Conservation (phyloP, 1,284 basidiomycete genomes). For the Porogramme epimiltina region DNA sequence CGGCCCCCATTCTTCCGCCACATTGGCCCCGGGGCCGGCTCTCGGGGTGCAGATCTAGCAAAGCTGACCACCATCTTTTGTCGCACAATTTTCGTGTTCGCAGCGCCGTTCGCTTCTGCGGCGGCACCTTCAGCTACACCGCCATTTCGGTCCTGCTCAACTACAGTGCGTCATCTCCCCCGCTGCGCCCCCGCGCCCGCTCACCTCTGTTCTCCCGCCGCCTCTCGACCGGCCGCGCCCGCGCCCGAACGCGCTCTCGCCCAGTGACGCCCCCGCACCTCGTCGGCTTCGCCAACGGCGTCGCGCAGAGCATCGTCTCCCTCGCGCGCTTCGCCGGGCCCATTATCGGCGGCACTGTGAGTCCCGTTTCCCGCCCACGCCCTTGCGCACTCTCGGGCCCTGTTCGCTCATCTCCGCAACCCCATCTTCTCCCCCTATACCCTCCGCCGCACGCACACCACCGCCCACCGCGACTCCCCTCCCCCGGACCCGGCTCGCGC, state of each 20-base stretch:
- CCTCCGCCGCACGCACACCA: background rate
- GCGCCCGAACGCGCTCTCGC: slow-evolving; percentile 2
- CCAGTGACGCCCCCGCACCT: slow-evolving; percentile 79
- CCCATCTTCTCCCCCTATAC: background rate
- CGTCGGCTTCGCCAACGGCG: slow-evolving; percentile 78
- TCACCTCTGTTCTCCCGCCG: slow-evolving; percentile 1
- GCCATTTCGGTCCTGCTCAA: slow-evolving; percentile 78
- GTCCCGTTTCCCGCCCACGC: slow-evolving; percentile 30
- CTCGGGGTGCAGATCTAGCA: too few species aligned
- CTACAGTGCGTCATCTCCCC: slow-evolving; percentile 58
- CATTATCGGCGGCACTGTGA: slow-evolving; percentile 74
- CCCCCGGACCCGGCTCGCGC: too few species aligned
- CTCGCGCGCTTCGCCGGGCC: slow-evolving; percentile 79
- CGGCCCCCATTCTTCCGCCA: too few species aligned
- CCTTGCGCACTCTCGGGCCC: background rate
- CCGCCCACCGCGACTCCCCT: background rate
- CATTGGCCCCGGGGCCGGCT: too few species aligned
- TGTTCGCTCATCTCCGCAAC: background rate
- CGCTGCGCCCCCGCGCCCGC: background rate
- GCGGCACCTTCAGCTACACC: slow-evolving; percentile 77
- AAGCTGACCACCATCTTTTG: too few species aligned
- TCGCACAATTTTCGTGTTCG: background rate
- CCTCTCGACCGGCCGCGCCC: too few species aligned
- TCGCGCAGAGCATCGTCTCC: slow-evolving; percentile 83
- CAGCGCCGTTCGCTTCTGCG: slow-evolving; percentile 77